Percentiles rank a stretch among this genome's conserved stretches.
Evolutionary conservation across 2,329 filamentous ascomycete genomes (phyloP).

Genomic region (Aurifilum marmelostoma): DNA sequence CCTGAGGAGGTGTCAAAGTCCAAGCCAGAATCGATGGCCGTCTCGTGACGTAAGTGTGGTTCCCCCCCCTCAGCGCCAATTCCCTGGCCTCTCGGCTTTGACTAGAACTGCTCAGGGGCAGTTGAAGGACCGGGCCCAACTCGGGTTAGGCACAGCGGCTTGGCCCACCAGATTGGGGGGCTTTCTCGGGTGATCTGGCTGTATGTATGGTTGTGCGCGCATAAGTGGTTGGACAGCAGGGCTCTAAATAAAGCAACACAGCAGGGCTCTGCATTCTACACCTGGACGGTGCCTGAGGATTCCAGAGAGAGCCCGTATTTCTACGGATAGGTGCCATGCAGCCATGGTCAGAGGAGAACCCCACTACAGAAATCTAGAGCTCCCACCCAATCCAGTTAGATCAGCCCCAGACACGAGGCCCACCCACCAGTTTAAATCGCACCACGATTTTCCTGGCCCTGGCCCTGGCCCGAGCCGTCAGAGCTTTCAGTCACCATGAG

Average conservation of each 20-base stretch:
- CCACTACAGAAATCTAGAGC: neutral
- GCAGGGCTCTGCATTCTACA: neutral
- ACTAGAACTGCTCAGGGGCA: conserved; percentile 19
- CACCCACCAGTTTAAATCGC: conserved; percentile 9
- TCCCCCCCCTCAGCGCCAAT: conserved; percentile 8
- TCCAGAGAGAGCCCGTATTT: neutral
- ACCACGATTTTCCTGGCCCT: conserved; percentile 2
- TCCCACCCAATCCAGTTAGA: conserved; percentile 16
- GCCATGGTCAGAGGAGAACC: neutral
- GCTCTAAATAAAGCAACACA: conserved; percentile 5
- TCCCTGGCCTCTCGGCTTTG: conserved; percentile 6
- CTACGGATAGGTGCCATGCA: neutral
- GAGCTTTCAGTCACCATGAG: neutral
- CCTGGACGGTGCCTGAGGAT: neutral
- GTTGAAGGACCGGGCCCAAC: conserved; percentile 16
- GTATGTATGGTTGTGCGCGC: neutral
- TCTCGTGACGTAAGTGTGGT: conserved; percentile 28
- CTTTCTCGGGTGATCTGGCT: conserved; percentile 6
- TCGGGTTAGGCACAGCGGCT: conserved; percentile 21
- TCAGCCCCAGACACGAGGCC: conserved; percentile 23
- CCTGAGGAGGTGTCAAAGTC: neutral
- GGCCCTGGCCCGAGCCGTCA: neutral
- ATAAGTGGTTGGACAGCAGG: neutral
- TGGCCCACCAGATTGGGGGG: neutral
- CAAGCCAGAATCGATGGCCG: neutral